These are phyloP conservation scores for Escovopsis weberi DNA, from an alignment of 2,329 filamentous ascomycete genomes.

Conservation along the genomic window DNA sequence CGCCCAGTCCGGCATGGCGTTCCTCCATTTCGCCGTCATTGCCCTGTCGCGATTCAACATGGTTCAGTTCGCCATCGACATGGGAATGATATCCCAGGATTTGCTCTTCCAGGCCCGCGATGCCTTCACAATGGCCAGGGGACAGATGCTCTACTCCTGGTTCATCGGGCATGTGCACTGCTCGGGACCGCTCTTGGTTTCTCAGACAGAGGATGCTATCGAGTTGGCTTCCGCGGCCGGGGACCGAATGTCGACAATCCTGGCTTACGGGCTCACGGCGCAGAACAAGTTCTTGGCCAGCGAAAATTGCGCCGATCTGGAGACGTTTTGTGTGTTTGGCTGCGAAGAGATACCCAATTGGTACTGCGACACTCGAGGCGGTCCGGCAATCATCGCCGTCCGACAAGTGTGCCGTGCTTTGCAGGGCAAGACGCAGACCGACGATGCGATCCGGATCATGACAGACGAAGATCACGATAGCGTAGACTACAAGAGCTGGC, in stretches of 20 bases:
- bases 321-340: conserved; percentile 56
- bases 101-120: conserved; percentile 50
- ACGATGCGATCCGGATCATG: conserved; percentile 41
- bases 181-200: conserved; percentile 42
- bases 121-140: conserved; percentile 50
- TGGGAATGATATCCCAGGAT: conserved; percentile 47
- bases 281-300: conserved; percentile 55
- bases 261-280: conserved; percentile 55
- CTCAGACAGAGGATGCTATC: conserved; percentile 48
- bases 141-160: conserved; percentile 52
- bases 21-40: conserved; percentile 54
- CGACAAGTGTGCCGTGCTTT: conserved; percentile 54
- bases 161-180: conserved; percentile 58
- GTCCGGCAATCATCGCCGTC: conserved; percentile 50
- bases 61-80: conserved; percentile 50
- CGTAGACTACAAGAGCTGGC: conserved; percentile 43
- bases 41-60: conserved; percentile 56
- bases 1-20: conserved; percentile 54
- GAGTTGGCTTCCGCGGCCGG: conserved; percentile 53
- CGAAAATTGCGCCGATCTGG: conserved; percentile 54
- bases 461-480: conserved; percentile 53
- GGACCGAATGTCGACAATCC: conserved; percentile 56
- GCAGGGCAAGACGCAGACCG: conserved; percentile 54
- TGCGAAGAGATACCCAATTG: conserved; percentile 61
- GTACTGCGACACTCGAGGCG: conserved; percentile 56